phyloP scores from a whole-genome alignment of 495 filamentous ascomycete genomes.

The Lepidopterella palustris region DNA sequence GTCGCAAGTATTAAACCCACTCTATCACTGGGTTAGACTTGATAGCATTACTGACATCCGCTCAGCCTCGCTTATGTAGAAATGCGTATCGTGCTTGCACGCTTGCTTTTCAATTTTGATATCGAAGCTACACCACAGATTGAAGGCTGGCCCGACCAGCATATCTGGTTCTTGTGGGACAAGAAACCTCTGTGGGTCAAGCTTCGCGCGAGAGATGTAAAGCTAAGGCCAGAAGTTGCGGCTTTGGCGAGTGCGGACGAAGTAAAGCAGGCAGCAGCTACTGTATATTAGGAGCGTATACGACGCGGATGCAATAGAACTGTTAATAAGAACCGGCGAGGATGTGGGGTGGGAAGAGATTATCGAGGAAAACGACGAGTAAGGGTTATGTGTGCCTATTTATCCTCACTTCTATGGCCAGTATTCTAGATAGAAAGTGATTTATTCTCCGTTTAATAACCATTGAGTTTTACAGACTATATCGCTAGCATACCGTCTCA shows the following conservation, averaged over 20 bases:
- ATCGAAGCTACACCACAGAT: neutral
- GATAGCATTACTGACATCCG: neutral
- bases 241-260: neutral
- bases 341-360: too few relatives aligned
- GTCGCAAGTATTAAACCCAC: constrained; percentile 23
- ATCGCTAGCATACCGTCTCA: too few relatives aligned
- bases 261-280: neutral
- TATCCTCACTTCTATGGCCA: too few relatives aligned
- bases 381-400: too few relatives aligned
- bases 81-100: neutral
- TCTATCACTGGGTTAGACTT: constrained; percentile 8
- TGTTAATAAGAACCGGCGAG: too few relatives aligned
- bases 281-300: too few relatives aligned
- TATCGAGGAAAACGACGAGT: too few relatives aligned
- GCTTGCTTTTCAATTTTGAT: neutral
- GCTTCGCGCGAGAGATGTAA: neutral
- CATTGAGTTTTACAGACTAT: too few relatives aligned
- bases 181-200: neutral
- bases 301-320: too few relatives aligned
- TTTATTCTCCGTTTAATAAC: too few relatives aligned
- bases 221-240: neutral
- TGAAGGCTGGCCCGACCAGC: neutral
- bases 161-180: neutral
- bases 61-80: neutral
- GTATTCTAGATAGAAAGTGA: too few relatives aligned